Percentiles rank a stretch among this genome's conserved stretches.
Conservation (phyloP, 2,329 filamentous ascomycete genomes). For the Periconia macrospinosa region DNA sequence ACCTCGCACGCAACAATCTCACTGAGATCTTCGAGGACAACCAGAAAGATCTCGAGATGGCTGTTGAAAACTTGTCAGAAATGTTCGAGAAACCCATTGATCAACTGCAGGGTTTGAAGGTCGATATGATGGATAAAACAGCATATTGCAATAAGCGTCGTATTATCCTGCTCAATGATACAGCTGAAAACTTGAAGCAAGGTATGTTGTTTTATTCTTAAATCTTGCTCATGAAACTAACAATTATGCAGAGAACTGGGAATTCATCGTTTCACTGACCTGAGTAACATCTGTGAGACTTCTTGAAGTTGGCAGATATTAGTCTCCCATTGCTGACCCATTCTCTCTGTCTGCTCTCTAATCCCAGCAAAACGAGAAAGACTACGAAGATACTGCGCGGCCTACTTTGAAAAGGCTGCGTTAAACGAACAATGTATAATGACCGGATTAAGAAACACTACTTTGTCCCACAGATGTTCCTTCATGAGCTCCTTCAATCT, state of each 20-base stretch:
- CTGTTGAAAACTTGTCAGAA: constrained; percentile 93
- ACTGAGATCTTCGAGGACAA: constrained; percentile 99
- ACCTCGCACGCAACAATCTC: constrained; percentile 91
- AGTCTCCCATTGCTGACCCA: neutral
- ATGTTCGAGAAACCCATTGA: constrained; percentile 98
- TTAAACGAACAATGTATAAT: neutral
- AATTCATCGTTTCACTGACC: constrained; percentile 32
- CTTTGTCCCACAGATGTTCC: neutral
- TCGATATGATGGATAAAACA: constrained; percentile 98
- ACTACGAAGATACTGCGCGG: neutral
- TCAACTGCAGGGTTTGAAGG: constrained; percentile 83
- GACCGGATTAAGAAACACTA: neutral
- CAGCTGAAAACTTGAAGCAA: constrained; percentile 86
- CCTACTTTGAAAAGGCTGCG: neutral
- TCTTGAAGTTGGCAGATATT: neutral
- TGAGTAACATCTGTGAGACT: constrained; percentile 7
- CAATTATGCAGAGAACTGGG: constrained; percentile 28
- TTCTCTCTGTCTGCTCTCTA: neutral
- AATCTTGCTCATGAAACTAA: constrained; percentile 10
- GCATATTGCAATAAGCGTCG: constrained; percentile 93
- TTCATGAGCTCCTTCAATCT: neutral
- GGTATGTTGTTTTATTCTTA: constrained; percentile 58
- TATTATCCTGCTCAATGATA: constrained; percentile 87
- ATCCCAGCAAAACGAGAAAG: neutral
- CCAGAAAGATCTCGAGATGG: constrained; percentile 96